Conservation (phyloP, 2,329 filamentous ascomycete species). For the Aspergillus carbonarius region DNA sequence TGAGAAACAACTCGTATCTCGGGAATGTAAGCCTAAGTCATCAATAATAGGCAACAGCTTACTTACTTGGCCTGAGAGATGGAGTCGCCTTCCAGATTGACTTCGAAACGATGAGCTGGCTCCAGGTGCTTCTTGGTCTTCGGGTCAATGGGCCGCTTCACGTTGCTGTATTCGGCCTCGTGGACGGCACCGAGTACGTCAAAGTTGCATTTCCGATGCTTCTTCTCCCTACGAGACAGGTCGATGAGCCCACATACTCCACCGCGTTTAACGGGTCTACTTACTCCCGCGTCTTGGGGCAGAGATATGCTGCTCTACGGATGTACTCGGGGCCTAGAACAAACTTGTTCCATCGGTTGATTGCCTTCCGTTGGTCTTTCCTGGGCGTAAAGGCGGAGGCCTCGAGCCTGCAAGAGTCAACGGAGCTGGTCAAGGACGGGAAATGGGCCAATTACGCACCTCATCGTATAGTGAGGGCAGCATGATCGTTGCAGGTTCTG, state of each 20-base stretch:
- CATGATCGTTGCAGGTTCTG: constrained; percentile 70
- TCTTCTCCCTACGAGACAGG: constrained; percentile 41
- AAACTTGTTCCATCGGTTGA: constrained; percentile 51
- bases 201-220: constrained; percentile 43
- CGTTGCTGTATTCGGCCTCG: constrained; percentile 44
- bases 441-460: constrained; percentile 27
- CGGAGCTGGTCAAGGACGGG: not conserved
- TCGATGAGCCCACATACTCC: not conserved
- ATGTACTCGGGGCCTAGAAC: constrained; percentile 50
- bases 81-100: constrained; percentile 48
- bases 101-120: constrained; percentile 51
- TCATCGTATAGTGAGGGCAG: constrained; percentile 74
- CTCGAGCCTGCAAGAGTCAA: constrained; percentile 36
- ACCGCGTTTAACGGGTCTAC: constrained; percentile 15
- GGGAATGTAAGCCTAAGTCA: not conserved
- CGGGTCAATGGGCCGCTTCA: constrained; percentile 46
- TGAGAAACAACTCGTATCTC: constrained; percentile 47
- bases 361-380: constrained; percentile 48
- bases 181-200: constrained; percentile 45
- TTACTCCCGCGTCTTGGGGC: constrained; percentile 46
- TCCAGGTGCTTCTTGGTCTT: constrained; percentile 45
- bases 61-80: constrained; percentile 48
- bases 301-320: constrained; percentile 45
- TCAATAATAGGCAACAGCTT: not conserved
- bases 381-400: constrained; percentile 44